These are phyloP conservation scores for Cyclotella sp. DNA, from an alignment of 108 stramenopile species.

Conservation along the genomic window DNA sequence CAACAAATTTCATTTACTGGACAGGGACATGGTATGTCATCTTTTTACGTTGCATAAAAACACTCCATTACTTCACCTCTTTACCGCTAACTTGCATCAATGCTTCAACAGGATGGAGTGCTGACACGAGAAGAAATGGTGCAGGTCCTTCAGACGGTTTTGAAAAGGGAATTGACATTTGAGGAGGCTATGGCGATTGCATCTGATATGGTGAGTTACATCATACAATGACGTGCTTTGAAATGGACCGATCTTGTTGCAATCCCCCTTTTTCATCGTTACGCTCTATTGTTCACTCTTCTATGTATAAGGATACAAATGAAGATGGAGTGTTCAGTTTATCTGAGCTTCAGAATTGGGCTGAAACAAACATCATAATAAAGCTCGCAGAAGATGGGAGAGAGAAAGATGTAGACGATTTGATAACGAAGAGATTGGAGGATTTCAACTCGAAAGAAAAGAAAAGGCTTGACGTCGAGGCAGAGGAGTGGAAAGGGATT, in stretches of 20 bases:
- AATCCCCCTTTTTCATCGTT: background rate
- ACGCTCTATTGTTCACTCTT: constrained; percentile 8
- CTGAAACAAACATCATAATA: constrained; percentile 80
- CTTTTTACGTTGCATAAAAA: background rate
- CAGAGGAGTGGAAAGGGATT: constrained; percentile 2
- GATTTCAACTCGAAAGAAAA: constrained; percentile 48
- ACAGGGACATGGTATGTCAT: constrained; percentile 75
- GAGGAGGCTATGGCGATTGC: constrained; percentile 89
- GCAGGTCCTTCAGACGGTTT: constrained; percentile 71
- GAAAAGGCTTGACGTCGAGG: constrained; percentile 45
- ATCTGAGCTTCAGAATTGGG: constrained; percentile 80
- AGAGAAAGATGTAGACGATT: constrained; percentile 82
- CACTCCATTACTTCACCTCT: background rate
- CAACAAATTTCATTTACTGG: constrained; percentile 95
- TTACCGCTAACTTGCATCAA: background rate
- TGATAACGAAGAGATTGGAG: constrained; percentile 57
- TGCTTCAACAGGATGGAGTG: constrained; percentile 72
- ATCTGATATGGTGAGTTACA: constrained; percentile 58
- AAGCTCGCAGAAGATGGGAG: constrained; percentile 87
- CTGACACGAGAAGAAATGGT: constrained; percentile 88
- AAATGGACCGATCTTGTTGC: too few species aligned
- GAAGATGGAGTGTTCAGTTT: constrained; percentile 81
- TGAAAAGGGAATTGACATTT: constrained; percentile 77
- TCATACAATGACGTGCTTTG: background rate
- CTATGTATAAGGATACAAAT: constrained; percentile 61